Conservation (phyloP, 352 stramenopile genomes). For the Pythium sp. region DNA sequence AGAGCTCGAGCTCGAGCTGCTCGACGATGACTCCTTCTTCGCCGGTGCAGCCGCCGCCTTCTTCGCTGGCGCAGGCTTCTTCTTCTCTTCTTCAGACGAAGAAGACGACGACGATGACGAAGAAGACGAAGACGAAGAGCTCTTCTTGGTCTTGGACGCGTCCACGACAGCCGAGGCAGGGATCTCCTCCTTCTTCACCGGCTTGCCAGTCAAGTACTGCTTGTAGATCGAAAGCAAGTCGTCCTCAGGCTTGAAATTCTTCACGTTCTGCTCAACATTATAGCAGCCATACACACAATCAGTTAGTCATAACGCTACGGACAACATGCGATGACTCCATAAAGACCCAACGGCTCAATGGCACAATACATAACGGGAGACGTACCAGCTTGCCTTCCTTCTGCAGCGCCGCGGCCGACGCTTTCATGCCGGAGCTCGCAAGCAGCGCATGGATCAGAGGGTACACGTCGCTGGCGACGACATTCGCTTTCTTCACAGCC, state of each 20-base stretch:
- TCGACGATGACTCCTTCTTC: conserved; percentile 22
- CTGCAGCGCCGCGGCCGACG: conserved; percentile 52
- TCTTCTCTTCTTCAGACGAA: conserved; percentile 28
- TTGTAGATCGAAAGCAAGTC: conserved; percentile 77
- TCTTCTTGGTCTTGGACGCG: conserved; percentile 49
- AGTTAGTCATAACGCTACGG: neutral
- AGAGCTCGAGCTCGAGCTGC: conserved; percentile 26
- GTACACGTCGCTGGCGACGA: conserved; percentile 74
- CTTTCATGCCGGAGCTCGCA: conserved; percentile 61
- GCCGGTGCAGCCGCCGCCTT: conserved; percentile 13
- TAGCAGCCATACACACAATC: conserved; percentile 8
- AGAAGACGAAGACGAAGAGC: conserved; percentile 26
- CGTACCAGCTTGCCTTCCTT: conserved; percentile 75
- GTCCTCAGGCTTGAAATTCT: conserved; percentile 56
- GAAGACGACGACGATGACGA: conserved; percentile 36
- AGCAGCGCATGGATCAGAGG: conserved; percentile 75
- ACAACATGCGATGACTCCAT: neutral
- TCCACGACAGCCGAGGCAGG: conserved; percentile 52
- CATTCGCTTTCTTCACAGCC: conserved; percentile 22
- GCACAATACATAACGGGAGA: conserved; percentile 1
- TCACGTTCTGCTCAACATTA: conserved; percentile 28
- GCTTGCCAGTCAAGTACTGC: conserved; percentile 55
- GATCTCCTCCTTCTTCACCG: conserved; percentile 53
- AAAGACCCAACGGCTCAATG: neutral
- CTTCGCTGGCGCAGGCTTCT: conserved; percentile 23